phyloP scores from a whole-genome alignment of 331 rosid genomes.

The Acacia pycnantha region DNA sequence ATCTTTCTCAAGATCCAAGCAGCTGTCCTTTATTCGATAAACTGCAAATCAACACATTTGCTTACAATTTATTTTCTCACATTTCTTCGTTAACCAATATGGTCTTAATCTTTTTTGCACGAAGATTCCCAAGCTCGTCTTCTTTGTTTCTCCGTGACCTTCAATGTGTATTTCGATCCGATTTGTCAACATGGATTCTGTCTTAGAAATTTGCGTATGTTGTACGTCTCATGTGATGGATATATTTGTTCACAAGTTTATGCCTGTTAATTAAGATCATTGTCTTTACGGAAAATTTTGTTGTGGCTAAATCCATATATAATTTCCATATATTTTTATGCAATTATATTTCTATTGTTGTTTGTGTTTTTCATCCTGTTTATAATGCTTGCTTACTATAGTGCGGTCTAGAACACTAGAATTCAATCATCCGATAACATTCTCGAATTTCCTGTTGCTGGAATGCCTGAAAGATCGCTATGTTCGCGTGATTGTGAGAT shows the following conservation, averaged over 20 bases:
- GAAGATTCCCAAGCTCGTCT: background rate
- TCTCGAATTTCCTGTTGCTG: background rate
- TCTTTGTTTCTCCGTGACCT: background rate
- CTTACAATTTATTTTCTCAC: background rate
- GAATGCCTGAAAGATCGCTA: too few relatives aligned
- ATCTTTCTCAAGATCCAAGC: background rate
- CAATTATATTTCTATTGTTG: background rate
- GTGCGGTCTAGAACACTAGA: background rate
- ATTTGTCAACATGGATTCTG: background rate
- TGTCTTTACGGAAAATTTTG: background rate
- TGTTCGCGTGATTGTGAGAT: background rate
- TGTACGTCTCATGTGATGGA: background rate
- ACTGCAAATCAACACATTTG: background rate
- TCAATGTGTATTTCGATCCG: background rate
- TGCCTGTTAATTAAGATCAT: conserved; percentile 1
- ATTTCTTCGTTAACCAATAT: background rate
- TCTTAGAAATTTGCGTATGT: background rate
- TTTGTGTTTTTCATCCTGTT: background rate
- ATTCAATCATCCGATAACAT: background rate
- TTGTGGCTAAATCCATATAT: background rate
- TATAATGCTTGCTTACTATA: too few relatives aligned
- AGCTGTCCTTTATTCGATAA: background rate
- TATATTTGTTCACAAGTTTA: background rate
- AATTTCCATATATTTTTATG: background rate
- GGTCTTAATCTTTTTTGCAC: background rate